phyloP scores from a whole-genome alignment of 2,329 filamentous ascomycete species.

The Fusarium concolor region DNA sequence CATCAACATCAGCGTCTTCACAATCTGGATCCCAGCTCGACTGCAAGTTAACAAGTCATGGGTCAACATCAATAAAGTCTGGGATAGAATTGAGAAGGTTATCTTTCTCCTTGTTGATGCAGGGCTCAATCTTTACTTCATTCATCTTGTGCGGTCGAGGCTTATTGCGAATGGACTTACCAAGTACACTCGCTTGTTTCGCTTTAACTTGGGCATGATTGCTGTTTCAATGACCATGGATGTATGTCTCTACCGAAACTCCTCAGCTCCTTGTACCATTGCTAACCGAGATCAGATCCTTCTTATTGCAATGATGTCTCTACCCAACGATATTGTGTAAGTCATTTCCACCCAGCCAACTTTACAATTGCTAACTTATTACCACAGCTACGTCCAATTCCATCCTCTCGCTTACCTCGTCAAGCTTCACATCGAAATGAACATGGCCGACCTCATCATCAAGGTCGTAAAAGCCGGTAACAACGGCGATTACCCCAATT shows the following conservation, averaged over 20 bases:
- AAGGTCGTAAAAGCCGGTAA: slow-evolving; percentile 49
- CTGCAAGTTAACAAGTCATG: slow-evolving; percentile 57
- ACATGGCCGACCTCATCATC: slow-evolving; percentile 64
- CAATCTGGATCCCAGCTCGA: slow-evolving; percentile 66
- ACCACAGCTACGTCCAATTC: slow-evolving; percentile 57
- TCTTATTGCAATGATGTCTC: slow-evolving; percentile 49
- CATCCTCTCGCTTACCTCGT: slow-evolving; percentile 64
- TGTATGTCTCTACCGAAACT: slow-evolving; percentile 1
- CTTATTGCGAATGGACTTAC: slow-evolving; percentile 61
- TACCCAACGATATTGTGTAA: slow-evolving; percentile 48
- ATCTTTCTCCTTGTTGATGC: slow-evolving; percentile 63
- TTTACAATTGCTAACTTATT: not conserved
- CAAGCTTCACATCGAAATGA: slow-evolving; percentile 66
- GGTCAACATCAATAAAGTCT: slow-evolving; percentile 60
- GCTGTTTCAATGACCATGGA: slow-evolving; percentile 48
- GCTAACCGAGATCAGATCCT: slow-evolving; percentile 37
- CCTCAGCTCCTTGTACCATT: accelerated
- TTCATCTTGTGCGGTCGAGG: slow-evolving; percentile 57
- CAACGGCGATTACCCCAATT: slow-evolving; percentile 35
- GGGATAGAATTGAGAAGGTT: slow-evolving; percentile 65
- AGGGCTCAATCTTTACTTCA: slow-evolving; percentile 64
- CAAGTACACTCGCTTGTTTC: slow-evolving; percentile 61
- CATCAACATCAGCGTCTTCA: slow-evolving; percentile 65
- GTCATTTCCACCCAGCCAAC: not conserved
- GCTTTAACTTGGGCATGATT: slow-evolving; percentile 50